phyloP scores from a whole-genome alignment of 495 filamentous ascomycete genomes.

The Aeminium ludgeri region DNA sequence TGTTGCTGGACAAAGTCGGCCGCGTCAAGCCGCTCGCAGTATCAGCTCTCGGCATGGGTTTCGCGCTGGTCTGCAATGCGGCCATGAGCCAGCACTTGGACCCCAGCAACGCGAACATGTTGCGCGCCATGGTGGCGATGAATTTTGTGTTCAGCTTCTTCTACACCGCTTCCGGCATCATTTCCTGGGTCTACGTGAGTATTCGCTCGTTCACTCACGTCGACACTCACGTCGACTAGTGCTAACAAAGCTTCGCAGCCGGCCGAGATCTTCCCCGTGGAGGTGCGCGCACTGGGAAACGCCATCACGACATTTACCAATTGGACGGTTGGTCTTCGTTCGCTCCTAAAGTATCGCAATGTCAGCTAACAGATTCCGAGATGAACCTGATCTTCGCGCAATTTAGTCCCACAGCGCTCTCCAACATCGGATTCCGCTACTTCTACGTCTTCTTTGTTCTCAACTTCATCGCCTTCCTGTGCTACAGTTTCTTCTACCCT shows the following conservation, averaged over 20 bases:
- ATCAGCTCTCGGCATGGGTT: constrained; percentile 34
- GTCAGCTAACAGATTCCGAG: no score
- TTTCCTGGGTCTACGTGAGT: constrained; percentile 35
- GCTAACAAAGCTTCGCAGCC: constrained; percentile 10
- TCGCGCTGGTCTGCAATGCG: constrained; percentile 25
- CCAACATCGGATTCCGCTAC: constrained; percentile 32
- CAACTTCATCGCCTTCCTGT: constrained; percentile 29
- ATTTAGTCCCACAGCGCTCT: constrained; percentile 36
- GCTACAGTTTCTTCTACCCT: constrained; percentile 34
- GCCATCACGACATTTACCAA: constrained; percentile 36
- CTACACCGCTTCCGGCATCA: constrained; percentile 36
- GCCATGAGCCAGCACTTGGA: constrained; percentile 9
- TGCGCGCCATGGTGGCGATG: constrained; percentile 40
- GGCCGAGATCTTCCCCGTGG: constrained; percentile 39
- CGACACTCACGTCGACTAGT: no score
- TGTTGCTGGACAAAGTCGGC: constrained; percentile 35
- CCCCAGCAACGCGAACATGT: constrained; percentile 26
- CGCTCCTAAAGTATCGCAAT: no score
- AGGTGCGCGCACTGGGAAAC: constrained; percentile 35
- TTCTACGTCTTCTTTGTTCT: constrained; percentile 39
- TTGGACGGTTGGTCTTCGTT: no score
- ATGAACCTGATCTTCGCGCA: constrained; percentile 40
- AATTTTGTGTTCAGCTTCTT: constrained; percentile 41
- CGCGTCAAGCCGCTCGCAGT: constrained; percentile 38
- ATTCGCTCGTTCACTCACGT: background rate